Evolutionary conservation across 2,329 filamentous ascomycete species (phyloP).

Genomic region (Pyrenochaeta sp.): DNA sequence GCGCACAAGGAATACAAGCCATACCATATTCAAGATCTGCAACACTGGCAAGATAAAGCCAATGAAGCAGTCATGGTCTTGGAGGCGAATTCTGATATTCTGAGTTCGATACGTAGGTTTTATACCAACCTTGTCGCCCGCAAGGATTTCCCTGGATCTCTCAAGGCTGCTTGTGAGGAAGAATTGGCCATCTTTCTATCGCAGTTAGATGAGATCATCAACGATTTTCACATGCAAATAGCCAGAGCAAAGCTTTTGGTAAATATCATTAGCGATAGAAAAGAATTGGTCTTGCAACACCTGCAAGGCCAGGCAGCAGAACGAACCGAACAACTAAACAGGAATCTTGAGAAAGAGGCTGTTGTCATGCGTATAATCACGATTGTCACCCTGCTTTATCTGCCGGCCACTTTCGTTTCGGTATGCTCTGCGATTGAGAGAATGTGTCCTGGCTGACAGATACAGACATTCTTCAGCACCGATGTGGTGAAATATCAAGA

Average conservation of each 20-base stretch:
- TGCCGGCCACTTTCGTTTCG: constrained; percentile 40
- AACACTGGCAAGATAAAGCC: constrained; percentile 48
- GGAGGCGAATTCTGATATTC: constrained; percentile 51
- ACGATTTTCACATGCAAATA: constrained; percentile 50
- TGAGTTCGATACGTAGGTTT: constrained; percentile 31
- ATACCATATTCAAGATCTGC: constrained; percentile 46
- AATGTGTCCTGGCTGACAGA: not conserved
- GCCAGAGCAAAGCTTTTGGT: constrained; percentile 45
- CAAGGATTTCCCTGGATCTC: constrained; percentile 23
- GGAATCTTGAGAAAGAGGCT: constrained; percentile 33
- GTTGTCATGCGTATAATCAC: constrained; percentile 40
- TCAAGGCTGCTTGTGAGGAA: constrained; percentile 15
- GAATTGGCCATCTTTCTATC: constrained; percentile 20
- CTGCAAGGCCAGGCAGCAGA: constrained; percentile 34
- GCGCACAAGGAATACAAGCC: constrained; percentile 21
- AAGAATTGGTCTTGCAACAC: constrained; percentile 37
- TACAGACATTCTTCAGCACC: constrained; percentile 52
- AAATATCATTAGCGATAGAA: constrained; percentile 48
- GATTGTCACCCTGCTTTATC: constrained; percentile 31
- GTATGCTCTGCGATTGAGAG: constrained; percentile 13
- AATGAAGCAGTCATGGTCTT: constrained; percentile 50
- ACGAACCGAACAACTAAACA: constrained; percentile 29
- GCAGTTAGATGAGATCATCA: constrained; percentile 46
- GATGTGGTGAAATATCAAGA: constrained; percentile 51
- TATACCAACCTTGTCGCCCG: constrained; percentile 20